Conservation (phyloP, 192 early-diverging fungal species). For the Coemansia sp. region DNA sequence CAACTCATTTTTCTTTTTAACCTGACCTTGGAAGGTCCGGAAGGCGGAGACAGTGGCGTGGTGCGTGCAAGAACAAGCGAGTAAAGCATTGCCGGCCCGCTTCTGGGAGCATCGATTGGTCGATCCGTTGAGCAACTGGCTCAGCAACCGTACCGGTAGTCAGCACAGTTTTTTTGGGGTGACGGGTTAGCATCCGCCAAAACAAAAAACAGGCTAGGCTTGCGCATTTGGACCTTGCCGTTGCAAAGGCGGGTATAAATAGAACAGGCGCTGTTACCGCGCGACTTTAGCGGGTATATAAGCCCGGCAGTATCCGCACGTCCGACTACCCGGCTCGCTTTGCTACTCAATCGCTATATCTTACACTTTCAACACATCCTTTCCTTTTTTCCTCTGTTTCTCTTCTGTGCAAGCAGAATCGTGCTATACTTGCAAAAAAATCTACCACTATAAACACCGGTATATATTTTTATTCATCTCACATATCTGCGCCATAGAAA, state of each 20-base stretch:
- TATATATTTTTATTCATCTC: not conserved
- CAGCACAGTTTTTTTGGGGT: not conserved
- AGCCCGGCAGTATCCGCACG: not conserved
- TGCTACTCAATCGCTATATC: not conserved
- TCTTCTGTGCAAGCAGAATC: not conserved
- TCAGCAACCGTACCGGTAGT: not conserved
- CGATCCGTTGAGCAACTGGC: not conserved
- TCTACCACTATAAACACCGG: not conserved
- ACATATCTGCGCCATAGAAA: no score
- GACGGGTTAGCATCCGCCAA: not conserved
- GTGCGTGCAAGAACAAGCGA: no score
- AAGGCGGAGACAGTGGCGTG: no score
- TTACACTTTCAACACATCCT: not conserved
- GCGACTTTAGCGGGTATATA: constrained; percentile 5
- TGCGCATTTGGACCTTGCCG: not conserved
- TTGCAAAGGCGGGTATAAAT: not conserved
- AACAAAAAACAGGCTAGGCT: not conserved
- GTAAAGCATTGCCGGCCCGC: not conserved
- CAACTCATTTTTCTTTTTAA: no score
- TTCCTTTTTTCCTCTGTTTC: not conserved
- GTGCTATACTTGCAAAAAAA: not conserved
- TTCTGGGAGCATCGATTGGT: not conserved
- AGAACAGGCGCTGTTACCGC: not conserved
- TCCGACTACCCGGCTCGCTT: not conserved
- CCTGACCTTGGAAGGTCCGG: no score